Percentiles rank a stretch among this genome's conserved stretches.
phyloP scores from a whole-genome alignment of 2,329 filamentous ascomycete species.

The Fusarium sacchari region DNA sequence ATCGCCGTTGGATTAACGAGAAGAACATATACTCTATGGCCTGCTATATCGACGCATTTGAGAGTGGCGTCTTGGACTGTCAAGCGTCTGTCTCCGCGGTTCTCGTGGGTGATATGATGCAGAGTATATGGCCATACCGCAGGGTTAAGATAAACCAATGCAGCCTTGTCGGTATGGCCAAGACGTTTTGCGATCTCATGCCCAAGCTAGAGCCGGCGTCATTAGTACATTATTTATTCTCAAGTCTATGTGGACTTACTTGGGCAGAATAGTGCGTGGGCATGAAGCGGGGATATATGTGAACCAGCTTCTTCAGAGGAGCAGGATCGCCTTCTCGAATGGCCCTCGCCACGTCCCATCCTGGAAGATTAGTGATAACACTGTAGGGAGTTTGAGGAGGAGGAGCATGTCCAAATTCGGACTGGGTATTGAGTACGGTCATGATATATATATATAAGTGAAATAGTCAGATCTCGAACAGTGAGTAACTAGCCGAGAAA shows the following conservation, averaged over 20 bases:
- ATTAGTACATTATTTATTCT: not conserved
- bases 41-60: slow-evolving; percentile 54
- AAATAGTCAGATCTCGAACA: not conserved
- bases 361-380: slow-evolving; percentile 57
- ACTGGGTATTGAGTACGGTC: slow-evolving; percentile 51
- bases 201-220: slow-evolving; percentile 48
- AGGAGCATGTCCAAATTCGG: slow-evolving; percentile 56
- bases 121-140: slow-evolving; percentile 45
- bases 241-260: slow-evolving; percentile 39
- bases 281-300: slow-evolving; percentile 59
- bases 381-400: slow-evolving; percentile 59
- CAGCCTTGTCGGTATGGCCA: slow-evolving; percentile 41
- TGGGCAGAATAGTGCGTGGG: slow-evolving; percentile 51
- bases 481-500: not conserved
- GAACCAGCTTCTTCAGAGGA: slow-evolving; percentile 49
- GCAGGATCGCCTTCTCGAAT: slow-evolving; percentile 55
- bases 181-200: slow-evolving; percentile 48
- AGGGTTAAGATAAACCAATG: slow-evolving; percentile 48
- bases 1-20: slow-evolving; percentile 51
- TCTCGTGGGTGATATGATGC: slow-evolving; percentile 47
- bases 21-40: slow-evolving; percentile 56
- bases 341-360: slow-evolving; percentile 53
- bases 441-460: slow-evolving; percentile 35
- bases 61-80: slow-evolving; percentile 49
- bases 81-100: slow-evolving; percentile 51